phyloP scores from a whole-genome alignment of 2,329 filamentous ascomycete genomes.

The Nannizzia gypsea region DNA sequence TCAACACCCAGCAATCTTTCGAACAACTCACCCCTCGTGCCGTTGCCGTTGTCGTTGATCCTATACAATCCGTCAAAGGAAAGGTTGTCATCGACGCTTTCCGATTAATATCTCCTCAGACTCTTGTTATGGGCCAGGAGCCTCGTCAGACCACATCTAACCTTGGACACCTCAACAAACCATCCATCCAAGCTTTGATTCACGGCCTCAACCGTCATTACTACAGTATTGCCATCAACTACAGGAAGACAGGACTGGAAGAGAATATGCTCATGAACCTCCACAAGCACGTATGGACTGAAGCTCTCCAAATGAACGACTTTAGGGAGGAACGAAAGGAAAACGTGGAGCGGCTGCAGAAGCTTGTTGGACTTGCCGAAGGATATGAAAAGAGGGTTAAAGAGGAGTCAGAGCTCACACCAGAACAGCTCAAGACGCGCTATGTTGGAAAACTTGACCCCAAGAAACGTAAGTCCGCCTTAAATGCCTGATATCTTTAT shows the following conservation, averaged over 20 bases:
- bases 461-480: conserved; percentile 62
- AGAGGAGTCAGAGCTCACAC: conserved; percentile 93
- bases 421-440: conserved; percentile 95
- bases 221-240: conserved; percentile 98
- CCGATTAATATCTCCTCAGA: conserved; percentile 95
- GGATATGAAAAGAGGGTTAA: conserved; percentile 98
- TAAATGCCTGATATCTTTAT: conserved; percentile 10
- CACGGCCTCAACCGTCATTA: conserved; percentile 97
- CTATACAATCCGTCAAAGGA: conserved; percentile 98
- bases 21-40: conserved; percentile 94
- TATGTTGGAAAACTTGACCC: conserved; percentile 98
- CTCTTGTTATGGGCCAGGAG: conserved; percentile 94
- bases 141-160: conserved; percentile 96
- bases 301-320: conserved; percentile 92
- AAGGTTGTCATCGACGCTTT: conserved; percentile 99
- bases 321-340: conserved; percentile 72
- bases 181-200: conserved; percentile 97
- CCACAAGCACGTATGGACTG: conserved; percentile 99
- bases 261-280: conserved; percentile 99
- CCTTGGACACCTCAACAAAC: conserved; percentile 95
- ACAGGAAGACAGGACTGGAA: conserved; percentile 91
- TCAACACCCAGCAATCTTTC: conserved; percentile 99
- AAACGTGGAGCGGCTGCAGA: conserved; percentile 80
- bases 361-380: conserved; percentile 78
- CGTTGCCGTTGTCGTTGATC: conserved; percentile 94